Percentiles rank a stretch among this genome's conserved stretches.
These are phyloP conservation scores for Isabelozyma rhagii DNA, from an alignment of 805 yeast species.

Conservation along the genomic window DNA sequence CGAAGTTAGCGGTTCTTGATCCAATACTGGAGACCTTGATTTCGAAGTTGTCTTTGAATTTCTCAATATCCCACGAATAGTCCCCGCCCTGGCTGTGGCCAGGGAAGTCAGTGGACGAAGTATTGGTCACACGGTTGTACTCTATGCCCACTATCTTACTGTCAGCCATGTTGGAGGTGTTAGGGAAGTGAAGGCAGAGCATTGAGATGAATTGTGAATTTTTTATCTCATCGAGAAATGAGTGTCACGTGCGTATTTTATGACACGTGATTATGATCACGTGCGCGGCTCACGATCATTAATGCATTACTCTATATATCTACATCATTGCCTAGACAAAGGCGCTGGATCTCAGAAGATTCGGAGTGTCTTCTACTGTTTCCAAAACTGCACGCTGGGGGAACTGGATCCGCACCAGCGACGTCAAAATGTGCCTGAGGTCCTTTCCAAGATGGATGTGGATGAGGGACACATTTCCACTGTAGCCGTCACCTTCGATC, in stretches of 20 bases:
- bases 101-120: constrained; percentile 88
- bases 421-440: constrained; percentile 8
- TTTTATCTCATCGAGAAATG: background rate
- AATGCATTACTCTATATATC: background rate
- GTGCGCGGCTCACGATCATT: background rate
- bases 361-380: background rate
- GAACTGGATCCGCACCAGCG: constrained; percentile 6
- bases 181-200: background rate
- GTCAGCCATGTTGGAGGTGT: constrained; percentile 17
- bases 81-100: constrained; percentile 70
- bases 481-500: constrained; percentile 34
- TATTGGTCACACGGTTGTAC: constrained; percentile 86
- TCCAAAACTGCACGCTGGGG: background rate
- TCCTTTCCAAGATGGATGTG: constrained; percentile 20
- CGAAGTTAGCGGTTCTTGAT: constrained; percentile 79
- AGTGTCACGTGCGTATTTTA: background rate
- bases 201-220: constrained; percentile 1
- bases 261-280: background rate
- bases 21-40: constrained; percentile 64
- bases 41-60: constrained; percentile 65
- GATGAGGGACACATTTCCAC: constrained; percentile 33
- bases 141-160: constrained; percentile 77
- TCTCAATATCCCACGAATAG: constrained; percentile 78
- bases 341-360: constrained; percentile 1
- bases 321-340: background rate